Evolutionary conservation across 192 early-diverging fungal genomes (phyloP).

Genomic region (Jimgerdemannia lactiflua): DNA sequence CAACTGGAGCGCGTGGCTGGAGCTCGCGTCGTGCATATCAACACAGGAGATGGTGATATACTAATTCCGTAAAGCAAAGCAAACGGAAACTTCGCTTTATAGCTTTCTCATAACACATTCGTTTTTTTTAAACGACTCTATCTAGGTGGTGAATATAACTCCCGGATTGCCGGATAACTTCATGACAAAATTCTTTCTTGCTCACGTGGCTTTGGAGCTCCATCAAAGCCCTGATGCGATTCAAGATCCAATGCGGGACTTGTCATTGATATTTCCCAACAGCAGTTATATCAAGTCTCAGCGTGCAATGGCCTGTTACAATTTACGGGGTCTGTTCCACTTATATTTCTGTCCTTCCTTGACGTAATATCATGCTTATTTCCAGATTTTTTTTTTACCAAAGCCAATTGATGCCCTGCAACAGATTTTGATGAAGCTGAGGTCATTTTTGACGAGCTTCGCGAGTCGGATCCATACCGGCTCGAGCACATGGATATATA

Average conservation of each 20-base stretch:
- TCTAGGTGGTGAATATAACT: slow-evolving; percentile 4
- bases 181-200: slow-evolving; percentile 44
- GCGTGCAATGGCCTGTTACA: slow-evolving; percentile 59
- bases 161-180: slow-evolving; percentile 15
- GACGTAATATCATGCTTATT: not conserved
- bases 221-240: slow-evolving; percentile 31
- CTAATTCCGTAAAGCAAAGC: not conserved
- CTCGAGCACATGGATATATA: slow-evolving; percentile 83
- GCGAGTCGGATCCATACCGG: slow-evolving; percentile 68
- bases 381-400: not conserved
- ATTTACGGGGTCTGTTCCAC: slow-evolving; percentile 33
- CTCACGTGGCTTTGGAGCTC: slow-evolving; percentile 55
- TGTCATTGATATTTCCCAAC: slow-evolving; percentile 50
- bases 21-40: slow-evolving; percentile 56
- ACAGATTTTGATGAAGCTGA: slow-evolving; percentile 74
- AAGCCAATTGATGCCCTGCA: not conserved
- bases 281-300: slow-evolving; percentile 66
- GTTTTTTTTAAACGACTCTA: slow-evolving; percentile 16
- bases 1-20: slow-evolving; percentile 94
- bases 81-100: no score
- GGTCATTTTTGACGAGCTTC: slow-evolving; percentile 66
- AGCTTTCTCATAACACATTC: not conserved
- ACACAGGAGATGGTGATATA: slow-evolving; percentile 29
- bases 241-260: slow-evolving; percentile 23
- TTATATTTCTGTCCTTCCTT: not conserved